Base-by-base conservation (phyloP, 2,329 filamentous ascomycete genomes). In the Nothophaeocryptopus gaeumannii region DNA sequence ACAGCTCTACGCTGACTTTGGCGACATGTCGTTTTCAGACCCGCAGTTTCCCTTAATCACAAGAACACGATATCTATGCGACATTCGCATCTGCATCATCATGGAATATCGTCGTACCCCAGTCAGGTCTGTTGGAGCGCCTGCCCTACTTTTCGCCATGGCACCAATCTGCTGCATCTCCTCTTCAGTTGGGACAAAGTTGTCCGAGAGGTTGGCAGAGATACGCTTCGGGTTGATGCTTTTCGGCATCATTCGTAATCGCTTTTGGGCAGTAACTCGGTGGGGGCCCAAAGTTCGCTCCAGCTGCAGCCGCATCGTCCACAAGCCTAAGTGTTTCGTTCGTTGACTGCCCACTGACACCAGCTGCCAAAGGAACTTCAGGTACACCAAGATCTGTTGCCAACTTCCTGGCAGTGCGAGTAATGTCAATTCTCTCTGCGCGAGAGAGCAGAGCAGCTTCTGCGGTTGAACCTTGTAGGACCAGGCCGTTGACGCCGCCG, bases 391-490 rank as follows among this genome's bases (percentile, higher is more conserved):
- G 54, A 45, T 74, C 71, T 16, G 60, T 59, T 2, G 74, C 69
- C 1, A 73, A 71, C 8, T 65, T 63, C 10, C 63, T 61, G 0
- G 72, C 72, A 12, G 63, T 72, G 8, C 63, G 55, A 11, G 78
- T 59, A n/a, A 78, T 66, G 7, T 68, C 61, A 13, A 64, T 65
- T 5, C 75, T 68, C 60, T 76, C 74, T 12, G 67, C 65, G 2
- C 64, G 54, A 0, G 67, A 70, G 1, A 78, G 66, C 0, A 76
- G 63, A 1, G 70, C 71, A 8, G 74, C 67, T 51, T 77, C 75
- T 30, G 72, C 75, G 38, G 74, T 78, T 5, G 75, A 76, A 13
- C 74, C 75, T 2, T 72, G 67, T 16, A 75, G 70, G 1, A 78
- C 74, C 0, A 78, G 70, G 1, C 75, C 72, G 36, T 74, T 70